These are phyloP conservation scores for Xanthoceras sorbifolium DNA, from an alignment of 345 rosid species.

Conservation along the genomic window DNA sequence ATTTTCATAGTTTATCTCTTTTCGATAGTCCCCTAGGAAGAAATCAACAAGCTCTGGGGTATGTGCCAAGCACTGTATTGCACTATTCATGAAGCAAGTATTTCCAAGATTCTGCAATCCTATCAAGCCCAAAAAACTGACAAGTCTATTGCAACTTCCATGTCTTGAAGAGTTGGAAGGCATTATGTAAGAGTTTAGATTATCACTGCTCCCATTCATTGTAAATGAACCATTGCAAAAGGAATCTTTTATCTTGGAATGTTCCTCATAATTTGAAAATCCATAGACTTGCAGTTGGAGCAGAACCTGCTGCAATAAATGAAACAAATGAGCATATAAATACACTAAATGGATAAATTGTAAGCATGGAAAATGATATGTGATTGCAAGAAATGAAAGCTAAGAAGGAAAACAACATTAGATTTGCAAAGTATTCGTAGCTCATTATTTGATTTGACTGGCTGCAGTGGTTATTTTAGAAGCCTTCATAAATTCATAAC, in stretches of 20 bases:
- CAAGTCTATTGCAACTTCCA: slow-evolving; percentile 32
- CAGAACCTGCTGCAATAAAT: slow-evolving; percentile 36
- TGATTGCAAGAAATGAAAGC: not conserved
- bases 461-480: not conserved
- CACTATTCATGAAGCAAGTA: slow-evolving; percentile 80
- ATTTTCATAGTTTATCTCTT: slow-evolving; percentile 58
- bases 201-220: slow-evolving; percentile 40
- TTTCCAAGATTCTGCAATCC: slow-evolving; percentile 76
- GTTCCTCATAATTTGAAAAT: slow-evolving; percentile 40
- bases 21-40: slow-evolving; percentile 64
- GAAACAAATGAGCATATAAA: not conserved
- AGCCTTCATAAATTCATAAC: not conserved
- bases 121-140: slow-evolving; percentile 53
- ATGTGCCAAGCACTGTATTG: slow-evolving; percentile 70
- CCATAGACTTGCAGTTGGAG: slow-evolving; percentile 69
- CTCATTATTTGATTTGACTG: not conserved
- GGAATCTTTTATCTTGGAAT: slow-evolving; percentile 16
- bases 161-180: slow-evolving; percentile 23
- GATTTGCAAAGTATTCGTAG: not conserved
- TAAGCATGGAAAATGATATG: not conserved
- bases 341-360: not conserved
- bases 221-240: slow-evolving; percentile 26
- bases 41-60: slow-evolving; percentile 70
- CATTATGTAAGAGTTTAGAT: slow-evolving; percentile 15
- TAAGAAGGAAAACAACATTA: not conserved